Evolutionary conservation across 495 filamentous ascomycete genomes (phyloP), one percentile per base, ranked within the genome.

Genomic region (Xanthoparmelia taractica): DNA sequence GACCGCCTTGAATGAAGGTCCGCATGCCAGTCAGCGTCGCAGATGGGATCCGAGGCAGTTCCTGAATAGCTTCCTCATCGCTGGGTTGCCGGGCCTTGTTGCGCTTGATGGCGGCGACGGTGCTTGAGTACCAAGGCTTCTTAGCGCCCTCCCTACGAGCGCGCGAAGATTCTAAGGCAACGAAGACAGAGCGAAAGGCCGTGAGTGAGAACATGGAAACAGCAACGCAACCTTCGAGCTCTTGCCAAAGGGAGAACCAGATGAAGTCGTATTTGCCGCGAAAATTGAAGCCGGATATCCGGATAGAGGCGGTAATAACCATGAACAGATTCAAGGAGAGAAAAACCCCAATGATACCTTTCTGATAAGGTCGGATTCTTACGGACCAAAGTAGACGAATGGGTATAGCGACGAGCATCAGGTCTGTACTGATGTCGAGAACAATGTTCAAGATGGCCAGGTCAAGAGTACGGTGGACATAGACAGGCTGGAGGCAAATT

Each of bases 11-110:
- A 10, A 57, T 57, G 29, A 36, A 57, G 8, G 55, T 57, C 18
- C 55, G 20, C 55, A 57, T 57, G 15, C 55, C 55, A 8, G 55
- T 57, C 33, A 36, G 33, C 13, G 55, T 36, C 8, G 33, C 55
- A 3, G 33, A 34, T 11, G 31, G 55, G 11, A 57, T 37, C 37
- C 1, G 20, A 13, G 38, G 38, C 41, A n/a, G 41, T 45, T 4
- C 17, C 20, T 4, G 41, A 20, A 45, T 45, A 45, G 20, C 5
- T 3, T 45, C 41, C 8, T 45, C 41, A n/a, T n/a, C 41, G 2
- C 5, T 45, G 5, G 2, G 41, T n/a, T 45, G 38, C 10, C 10
- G 38, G 12, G 38, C 38, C 12, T 15, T 40, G 10, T 40, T 40
- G 38, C 38, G 38, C 15, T 13, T 40, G 12, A 40, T 40, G 38